phyloP scores from a whole-genome alignment of 2,329 filamentous ascomycete species.

The Alternaria viburni region DNA sequence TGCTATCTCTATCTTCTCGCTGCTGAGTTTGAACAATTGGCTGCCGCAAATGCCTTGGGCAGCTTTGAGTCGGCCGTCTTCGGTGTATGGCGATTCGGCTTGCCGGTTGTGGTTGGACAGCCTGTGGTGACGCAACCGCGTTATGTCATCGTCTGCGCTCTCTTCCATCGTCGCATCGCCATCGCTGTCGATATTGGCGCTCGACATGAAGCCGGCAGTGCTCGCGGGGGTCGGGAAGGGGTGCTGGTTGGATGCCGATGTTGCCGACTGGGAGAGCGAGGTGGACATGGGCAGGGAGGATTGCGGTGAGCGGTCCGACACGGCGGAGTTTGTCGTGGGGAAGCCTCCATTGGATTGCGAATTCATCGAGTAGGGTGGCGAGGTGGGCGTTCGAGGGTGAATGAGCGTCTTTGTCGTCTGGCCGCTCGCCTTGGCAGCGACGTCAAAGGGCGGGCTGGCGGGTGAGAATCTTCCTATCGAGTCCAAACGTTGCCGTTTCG shows the following conservation, averaged over 20 bases:
- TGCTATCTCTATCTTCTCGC: conserved; percentile 51
- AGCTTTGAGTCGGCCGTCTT: conserved; percentile 35
- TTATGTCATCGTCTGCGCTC: conserved; percentile 34
- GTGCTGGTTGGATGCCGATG: conserved; percentile 36
- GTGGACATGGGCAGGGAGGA: conserved; percentile 50
- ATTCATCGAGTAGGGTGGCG: conserved; percentile 56
- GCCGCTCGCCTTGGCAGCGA: conserved; percentile 45
- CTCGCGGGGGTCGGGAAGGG: conserved; percentile 49
- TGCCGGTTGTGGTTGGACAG: conserved; percentile 57
- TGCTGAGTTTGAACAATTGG: conserved; percentile 45
- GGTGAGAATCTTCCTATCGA: conserved; percentile 53
- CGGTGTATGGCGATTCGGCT: conserved; percentile 32
- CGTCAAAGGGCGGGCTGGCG: conserved; percentile 52
- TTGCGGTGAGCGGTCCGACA: conserved; percentile 49
- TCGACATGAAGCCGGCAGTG: conserved; percentile 41
- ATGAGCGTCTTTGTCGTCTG: conserved; percentile 50
- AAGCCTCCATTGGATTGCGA: conserved; percentile 49
- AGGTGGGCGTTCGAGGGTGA: conserved; percentile 57
- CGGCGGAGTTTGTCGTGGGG: conserved; percentile 35
- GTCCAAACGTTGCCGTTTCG: conserved; percentile 50
- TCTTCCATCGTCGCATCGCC: conserved; percentile 53
- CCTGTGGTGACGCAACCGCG: conserved; percentile 46
- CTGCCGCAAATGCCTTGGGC: conserved; percentile 39
- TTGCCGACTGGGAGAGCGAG: conserved; percentile 42
- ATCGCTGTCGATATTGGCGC: conserved; percentile 48